Percentiles rank a stretch among this genome's conserved stretches.
These are phyloP conservation scores for Cucumis melo DNA, from an alignment of 306 rosid genomes.

Conservation along the genomic window DNA sequence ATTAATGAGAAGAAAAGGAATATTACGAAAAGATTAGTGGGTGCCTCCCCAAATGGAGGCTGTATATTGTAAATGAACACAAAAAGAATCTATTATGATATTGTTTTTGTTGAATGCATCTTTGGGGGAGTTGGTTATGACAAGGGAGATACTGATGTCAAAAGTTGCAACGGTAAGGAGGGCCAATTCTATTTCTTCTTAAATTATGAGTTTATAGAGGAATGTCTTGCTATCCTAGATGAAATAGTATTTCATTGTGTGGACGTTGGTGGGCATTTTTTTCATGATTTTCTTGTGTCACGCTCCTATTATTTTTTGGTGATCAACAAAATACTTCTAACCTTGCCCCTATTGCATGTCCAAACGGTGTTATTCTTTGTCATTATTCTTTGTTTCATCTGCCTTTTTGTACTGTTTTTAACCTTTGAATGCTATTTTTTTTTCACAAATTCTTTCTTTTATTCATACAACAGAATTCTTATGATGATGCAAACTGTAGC, in stretches of 20 bases:
- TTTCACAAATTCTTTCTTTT: constrained; percentile 9
- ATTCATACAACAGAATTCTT: constrained; percentile 43
- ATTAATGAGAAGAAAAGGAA: background rate
- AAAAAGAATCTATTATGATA: background rate
- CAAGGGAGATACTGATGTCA: background rate
- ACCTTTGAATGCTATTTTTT: background rate
- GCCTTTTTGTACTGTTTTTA: background rate
- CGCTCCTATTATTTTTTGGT: background rate
- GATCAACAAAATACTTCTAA: background rate
- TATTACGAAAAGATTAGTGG: background rate
- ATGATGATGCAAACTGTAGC: constrained; percentile 83
- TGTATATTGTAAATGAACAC: background rate
- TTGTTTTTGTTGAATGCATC: background rate
- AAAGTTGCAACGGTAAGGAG: background rate
- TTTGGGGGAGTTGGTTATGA: background rate
- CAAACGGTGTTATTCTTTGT: background rate
- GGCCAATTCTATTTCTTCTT: background rate
- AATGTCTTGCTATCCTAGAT: background rate
- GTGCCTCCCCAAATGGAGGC: background rate
- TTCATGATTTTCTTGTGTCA: background rate
- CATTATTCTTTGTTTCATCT: background rate
- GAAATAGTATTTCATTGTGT: background rate
- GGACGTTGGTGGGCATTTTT: background rate
- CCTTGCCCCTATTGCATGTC: background rate
- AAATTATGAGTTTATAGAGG: background rate